Conservation (phyloP, 78 protist genomes). For the Guillardia theta region DNA sequence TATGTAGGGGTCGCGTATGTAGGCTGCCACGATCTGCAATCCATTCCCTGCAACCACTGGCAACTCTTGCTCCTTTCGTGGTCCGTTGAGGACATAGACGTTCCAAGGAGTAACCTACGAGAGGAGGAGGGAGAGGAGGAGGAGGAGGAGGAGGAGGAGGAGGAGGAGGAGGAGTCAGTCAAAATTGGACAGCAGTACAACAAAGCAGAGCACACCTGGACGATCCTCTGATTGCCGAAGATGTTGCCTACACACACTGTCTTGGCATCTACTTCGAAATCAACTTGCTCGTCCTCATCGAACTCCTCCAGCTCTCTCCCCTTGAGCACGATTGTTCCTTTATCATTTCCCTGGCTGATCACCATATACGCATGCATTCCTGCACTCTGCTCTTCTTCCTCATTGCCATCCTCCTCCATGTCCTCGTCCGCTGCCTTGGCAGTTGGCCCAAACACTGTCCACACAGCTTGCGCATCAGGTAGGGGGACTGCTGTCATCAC, state of each 20-base stretch:
- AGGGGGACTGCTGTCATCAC: not conserved
- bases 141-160: not conserved
- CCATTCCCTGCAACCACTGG: not conserved
- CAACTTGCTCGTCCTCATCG: not conserved
- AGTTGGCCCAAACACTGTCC: slow-evolving; percentile 9
- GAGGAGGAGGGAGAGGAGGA: not conserved
- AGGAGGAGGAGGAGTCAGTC: not conserved
- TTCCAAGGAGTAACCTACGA: not conserved
- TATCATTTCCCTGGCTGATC: not conserved
- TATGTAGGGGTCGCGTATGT: not conserved
- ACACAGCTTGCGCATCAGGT: not conserved
- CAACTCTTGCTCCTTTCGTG: not conserved
- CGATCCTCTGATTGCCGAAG: not conserved
- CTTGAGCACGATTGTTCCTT: slow-evolving; percentile 3
- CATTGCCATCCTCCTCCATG: not conserved
- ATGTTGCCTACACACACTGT: slow-evolving; percentile 1
- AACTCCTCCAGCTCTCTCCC: not conserved
- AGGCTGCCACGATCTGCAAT: slow-evolving; percentile 1
- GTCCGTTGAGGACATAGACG: not conserved
- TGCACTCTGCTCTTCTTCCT: not conserved
- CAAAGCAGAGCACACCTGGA: not conserved
- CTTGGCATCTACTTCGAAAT: not conserved
- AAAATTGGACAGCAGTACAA: not conserved
- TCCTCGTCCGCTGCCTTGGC: not conserved
- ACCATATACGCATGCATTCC: not conserved